phyloP scores from a whole-genome alignment of 805 yeast species.

The Metschnikowia kunwiensis region DNA sequence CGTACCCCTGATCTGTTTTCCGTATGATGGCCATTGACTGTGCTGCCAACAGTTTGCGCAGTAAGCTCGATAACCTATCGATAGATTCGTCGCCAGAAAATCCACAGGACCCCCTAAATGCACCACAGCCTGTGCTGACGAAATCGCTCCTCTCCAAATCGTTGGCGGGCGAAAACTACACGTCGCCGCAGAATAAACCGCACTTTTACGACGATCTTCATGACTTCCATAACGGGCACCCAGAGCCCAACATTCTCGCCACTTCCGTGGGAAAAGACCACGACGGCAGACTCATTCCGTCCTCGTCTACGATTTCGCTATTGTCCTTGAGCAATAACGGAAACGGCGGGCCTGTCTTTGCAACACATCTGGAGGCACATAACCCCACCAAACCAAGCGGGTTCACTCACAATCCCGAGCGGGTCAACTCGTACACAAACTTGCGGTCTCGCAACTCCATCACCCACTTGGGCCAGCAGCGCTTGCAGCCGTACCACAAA shows the following conservation, averaged over 20 bases:
- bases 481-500: conserved; percentile 37
- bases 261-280: conserved; percentile 42
- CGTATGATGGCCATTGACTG: conserved; percentile 10
- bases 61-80: conserved; percentile 19
- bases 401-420: conserved; percentile 11
- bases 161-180: conserved; percentile 24
- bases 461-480: conserved; percentile 28
- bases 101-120: conserved; percentile 5
- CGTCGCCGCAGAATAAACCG: conserved; percentile 1
- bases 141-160: conserved; percentile 28
- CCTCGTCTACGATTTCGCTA: conserved; percentile 41
- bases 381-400: conserved; percentile 4
- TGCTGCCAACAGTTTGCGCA: conserved; percentile 18
- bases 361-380: conserved; percentile 2
- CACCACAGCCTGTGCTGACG: conserved; percentile 9
- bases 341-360: not conserved
- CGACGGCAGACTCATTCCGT: conserved; percentile 40
- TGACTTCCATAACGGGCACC: conserved; percentile 34
- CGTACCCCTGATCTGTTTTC: too few species aligned
- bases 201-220: conserved; percentile 12
- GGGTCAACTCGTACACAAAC: conserved; percentile 18
- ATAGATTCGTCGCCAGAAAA: conserved; percentile 10
- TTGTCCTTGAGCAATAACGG: conserved; percentile 31
- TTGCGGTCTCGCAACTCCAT: conserved; percentile 19
- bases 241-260: conserved; percentile 43